Percentiles rank a stretch among this genome's conserved stretches.
Evolutionary conservation across 371 early-diverging fungal genomes (phyloP).

Genomic region (Coemansia sp.): DNA sequence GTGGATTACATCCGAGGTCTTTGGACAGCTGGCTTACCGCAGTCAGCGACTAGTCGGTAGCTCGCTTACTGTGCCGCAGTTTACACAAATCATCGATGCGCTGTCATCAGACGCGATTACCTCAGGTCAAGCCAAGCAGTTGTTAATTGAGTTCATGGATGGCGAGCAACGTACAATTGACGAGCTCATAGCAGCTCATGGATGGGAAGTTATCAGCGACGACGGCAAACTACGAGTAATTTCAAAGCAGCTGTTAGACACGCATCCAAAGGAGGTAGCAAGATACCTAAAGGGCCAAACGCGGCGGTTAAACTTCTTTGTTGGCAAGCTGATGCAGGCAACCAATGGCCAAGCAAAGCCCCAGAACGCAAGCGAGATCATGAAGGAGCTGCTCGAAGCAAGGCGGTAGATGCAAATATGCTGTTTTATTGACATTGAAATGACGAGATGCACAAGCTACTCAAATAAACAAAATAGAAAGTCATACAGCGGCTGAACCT

Average conservation of each 20-base stretch:
- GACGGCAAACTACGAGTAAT: slow-evolving; percentile 54
- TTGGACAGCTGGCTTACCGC: slow-evolving; percentile 69
- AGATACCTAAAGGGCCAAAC: slow-evolving; percentile 61
- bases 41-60: slow-evolving; percentile 58
- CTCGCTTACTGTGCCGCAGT: slow-evolving; percentile 60
- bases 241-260: slow-evolving; percentile 57
- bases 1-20: slow-evolving; percentile 79
- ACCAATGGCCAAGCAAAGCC: slow-evolving; percentile 77
- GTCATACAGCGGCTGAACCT: neutral
- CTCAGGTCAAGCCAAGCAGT: slow-evolving; percentile 65
- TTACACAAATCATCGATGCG: slow-evolving; percentile 67
- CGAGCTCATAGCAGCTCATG: slow-evolving; percentile 67
- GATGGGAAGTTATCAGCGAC: slow-evolving; percentile 69
- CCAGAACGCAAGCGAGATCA: slow-evolving; percentile 56
- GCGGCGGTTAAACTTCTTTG: slow-evolving; percentile 67
- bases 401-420: neutral
- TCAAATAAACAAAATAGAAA: neutral
- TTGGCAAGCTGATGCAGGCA: slow-evolving; percentile 71
- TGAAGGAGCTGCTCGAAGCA: slow-evolving; percentile 51
- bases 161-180: slow-evolving; percentile 56
- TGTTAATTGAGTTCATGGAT: slow-evolving; percentile 69
- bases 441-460: neutral
- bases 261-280: slow-evolving; percentile 62
- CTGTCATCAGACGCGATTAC: slow-evolving; percentile 56
- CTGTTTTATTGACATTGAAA: neutral